Evolutionary conservation across 2,329 filamentous ascomycete species (phyloP).

Genomic region (Epichloe baconii): DNA sequence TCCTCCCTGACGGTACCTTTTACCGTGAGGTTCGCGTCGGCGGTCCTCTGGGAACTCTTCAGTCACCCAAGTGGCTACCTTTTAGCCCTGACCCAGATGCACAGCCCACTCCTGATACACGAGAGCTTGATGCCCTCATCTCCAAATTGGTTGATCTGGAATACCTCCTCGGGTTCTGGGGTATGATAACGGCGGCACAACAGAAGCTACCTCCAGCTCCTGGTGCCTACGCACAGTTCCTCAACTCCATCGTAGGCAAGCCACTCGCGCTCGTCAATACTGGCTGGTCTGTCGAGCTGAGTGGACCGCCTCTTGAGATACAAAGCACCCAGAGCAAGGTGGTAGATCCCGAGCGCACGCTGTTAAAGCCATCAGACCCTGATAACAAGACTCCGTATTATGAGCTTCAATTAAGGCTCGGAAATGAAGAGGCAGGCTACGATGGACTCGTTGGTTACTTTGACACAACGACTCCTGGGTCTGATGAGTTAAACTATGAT

Average conservation of each 20-base stretch:
- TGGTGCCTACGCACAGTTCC: constrained; percentile 21
- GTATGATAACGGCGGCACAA: constrained; percentile 19
- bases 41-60: too few species aligned
- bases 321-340: too few species aligned
- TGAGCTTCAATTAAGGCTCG: too few species aligned
- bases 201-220: constrained; percentile 13
- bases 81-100: constrained; percentile 12
- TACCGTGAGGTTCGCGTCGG: constrained; percentile 24
- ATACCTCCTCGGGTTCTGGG: constrained; percentile 20
- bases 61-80: constrained; percentile 19
- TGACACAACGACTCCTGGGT: too few species aligned
- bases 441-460: too few species aligned
- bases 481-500: too few species aligned
- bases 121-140: constrained; percentile 18
- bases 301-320: neutral
- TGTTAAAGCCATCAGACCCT: too few species aligned
- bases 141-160: constrained; percentile 8
- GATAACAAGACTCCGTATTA: too few species aligned
- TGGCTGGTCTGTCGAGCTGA: constrained; percentile 26
- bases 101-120: constrained; percentile 3
- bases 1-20: constrained; percentile 26
- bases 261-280: constrained; percentile 28
- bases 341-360: too few species aligned
- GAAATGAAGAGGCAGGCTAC: too few species aligned
- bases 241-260: constrained; percentile 24